Evolutionary conservation across 2,329 filamentous ascomycete species (phyloP).

Genomic region (Hypoxylon sp.): DNA sequence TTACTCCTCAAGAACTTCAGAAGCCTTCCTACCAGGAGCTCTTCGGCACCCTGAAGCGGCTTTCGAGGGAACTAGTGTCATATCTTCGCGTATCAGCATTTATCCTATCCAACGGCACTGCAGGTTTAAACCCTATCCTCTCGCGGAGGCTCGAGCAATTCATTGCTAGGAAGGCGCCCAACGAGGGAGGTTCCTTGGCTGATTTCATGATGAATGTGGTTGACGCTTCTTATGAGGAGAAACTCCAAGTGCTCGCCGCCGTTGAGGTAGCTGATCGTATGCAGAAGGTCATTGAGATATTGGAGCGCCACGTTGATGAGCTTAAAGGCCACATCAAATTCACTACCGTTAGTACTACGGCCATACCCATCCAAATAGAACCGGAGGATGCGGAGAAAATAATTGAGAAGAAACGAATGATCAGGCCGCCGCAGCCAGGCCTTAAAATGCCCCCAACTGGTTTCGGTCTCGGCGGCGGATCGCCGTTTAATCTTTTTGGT

Average conservation of each 20-base stretch:
- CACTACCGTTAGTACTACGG: constrained; percentile 79
- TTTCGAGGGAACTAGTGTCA: constrained; percentile 88
- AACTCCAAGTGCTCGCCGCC: constrained; percentile 86
- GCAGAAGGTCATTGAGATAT: constrained; percentile 84
- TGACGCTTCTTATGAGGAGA: constrained; percentile 90
- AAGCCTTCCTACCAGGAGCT: constrained; percentile 65
- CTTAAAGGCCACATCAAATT: constrained; percentile 92
- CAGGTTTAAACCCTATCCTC: constrained; percentile 84
- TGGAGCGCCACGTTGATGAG: constrained; percentile 84
- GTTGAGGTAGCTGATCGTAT: constrained; percentile 84
- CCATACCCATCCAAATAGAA: constrained; percentile 72
- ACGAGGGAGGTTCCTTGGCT: constrained; percentile 87
- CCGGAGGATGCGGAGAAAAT: constrained; percentile 69
- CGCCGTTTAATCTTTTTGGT: constrained; percentile 59
- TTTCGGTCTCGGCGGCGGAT: constrained; percentile 22
- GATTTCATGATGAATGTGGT: constrained; percentile 98
- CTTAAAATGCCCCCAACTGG: constrained; percentile 45
- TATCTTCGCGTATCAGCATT: constrained; percentile 88
- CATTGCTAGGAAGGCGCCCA: constrained; percentile 84
- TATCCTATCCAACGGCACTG: constrained; percentile 76
- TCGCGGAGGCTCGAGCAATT: constrained; percentile 89
- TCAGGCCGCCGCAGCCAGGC: constrained; percentile 49
- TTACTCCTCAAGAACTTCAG: constrained; percentile 47
- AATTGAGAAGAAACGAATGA: constrained; percentile 61
- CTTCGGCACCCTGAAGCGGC: constrained; percentile 85